Percentiles rank a stretch among this genome's conserved stretches.
Evolutionary conservation across 1,139 yeast genomes (phyloP).

Genomic region (Sugiyamaella sp.): DNA sequence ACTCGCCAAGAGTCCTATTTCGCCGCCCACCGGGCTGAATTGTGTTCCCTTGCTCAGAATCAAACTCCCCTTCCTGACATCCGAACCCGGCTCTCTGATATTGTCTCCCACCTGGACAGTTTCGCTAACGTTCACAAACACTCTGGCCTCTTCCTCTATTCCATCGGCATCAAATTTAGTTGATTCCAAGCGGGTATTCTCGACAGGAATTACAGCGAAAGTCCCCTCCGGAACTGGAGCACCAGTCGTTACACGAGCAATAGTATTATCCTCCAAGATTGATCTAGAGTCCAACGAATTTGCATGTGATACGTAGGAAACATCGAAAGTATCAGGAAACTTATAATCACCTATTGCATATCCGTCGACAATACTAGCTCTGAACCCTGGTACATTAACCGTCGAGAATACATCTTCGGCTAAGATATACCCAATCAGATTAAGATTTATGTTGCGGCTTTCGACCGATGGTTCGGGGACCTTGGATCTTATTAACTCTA

Average conservation of each 20-base stretch:
- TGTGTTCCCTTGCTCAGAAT: conserved; percentile 43
- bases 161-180: conserved; percentile 40
- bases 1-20: conserved; percentile 51
- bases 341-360: conserved; percentile 51
- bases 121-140: conserved; percentile 39
- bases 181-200: conserved; percentile 47
- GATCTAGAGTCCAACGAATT: conserved; percentile 31
- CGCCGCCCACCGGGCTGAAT: conserved; percentile 50
- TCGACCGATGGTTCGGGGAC: conserved; percentile 21
- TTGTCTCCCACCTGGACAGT: conserved; percentile 47
- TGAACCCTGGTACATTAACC: conserved; percentile 49
- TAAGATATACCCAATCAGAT: conserved; percentile 42
- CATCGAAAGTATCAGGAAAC: conserved; percentile 49
- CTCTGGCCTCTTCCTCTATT: conserved; percentile 45
- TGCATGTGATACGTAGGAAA: conserved; percentile 50
- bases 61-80: conserved; percentile 44
- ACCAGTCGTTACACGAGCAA: conserved; percentile 55
- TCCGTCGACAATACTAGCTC: conserved; percentile 58
- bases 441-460: conserved; percentile 36
- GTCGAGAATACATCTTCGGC: conserved; percentile 48
- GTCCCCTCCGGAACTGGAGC: conserved; percentile 57
- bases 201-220: conserved; percentile 56
- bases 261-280: conserved; percentile 29
- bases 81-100: conserved; percentile 51
- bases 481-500: conserved; percentile 24